These are phyloP conservation scores for Bretziella fagacearum DNA, from an alignment of 2,329 filamentous ascomycete species.

Conservation along the genomic window DNA sequence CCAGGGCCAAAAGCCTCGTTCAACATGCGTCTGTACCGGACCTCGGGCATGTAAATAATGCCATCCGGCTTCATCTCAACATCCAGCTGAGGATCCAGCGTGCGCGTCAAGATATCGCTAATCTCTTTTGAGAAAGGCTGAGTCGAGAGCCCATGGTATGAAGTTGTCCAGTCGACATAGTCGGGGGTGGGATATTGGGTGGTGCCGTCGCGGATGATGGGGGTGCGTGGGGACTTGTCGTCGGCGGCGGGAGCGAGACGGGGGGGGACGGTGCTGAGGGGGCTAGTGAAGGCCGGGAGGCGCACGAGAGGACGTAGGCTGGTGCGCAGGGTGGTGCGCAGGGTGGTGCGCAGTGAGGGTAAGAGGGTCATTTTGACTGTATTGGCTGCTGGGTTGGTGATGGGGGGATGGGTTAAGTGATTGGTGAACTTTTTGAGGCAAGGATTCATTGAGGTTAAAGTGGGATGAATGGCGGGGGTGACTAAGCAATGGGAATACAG, in stretches of 20 bases:
- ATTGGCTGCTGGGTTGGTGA: background rate
- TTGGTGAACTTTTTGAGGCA: background rate
- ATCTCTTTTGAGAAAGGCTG: slow-evolving; percentile 55
- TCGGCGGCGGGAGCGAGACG: slow-evolving; percentile 9
- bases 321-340: background rate
- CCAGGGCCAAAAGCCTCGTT: slow-evolving; percentile 88
- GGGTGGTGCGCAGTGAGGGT: no score
- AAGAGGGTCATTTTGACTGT: slow-evolving; percentile 4
- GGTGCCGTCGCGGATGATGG: slow-evolving; percentile 5
- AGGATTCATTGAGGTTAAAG: background rate
- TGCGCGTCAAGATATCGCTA: slow-evolving; percentile 48
- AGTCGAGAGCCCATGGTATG: slow-evolving; percentile 62
- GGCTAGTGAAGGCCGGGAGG: background rate
- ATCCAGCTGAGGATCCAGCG: slow-evolving; percentile 47
- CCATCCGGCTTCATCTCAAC: slow-evolving; percentile 97
- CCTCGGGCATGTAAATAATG: slow-evolving; percentile 90
- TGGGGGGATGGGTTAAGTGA: background rate
- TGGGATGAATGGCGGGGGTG: background rate
- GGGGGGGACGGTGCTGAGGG: slow-evolving; percentile 3
- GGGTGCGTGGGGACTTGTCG: slow-evolving; percentile 2
- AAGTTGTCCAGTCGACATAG: slow-evolving; percentile 59
- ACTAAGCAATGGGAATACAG: background rate
- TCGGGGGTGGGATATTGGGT: slow-evolving; percentile 4
- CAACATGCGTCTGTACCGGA: slow-evolving; percentile 86
- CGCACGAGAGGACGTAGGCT: background rate